Evolutionary conservation across 345 rosid genomes (phyloP).

Genomic region (Melaleuca quinquenervia): DNA sequence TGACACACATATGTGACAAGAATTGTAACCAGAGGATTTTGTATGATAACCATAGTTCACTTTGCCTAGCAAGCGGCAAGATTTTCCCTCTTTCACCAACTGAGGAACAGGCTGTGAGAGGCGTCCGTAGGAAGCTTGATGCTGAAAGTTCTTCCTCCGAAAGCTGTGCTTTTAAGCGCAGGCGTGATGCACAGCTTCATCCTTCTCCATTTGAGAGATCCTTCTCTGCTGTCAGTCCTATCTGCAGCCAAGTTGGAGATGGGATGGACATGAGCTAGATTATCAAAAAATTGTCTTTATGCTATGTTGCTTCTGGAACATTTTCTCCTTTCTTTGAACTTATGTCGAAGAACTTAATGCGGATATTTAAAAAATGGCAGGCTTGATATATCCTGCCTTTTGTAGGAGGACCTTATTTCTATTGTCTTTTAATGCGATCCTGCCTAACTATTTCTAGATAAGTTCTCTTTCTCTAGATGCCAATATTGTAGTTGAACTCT

Average conservation of each 20-base stretch:
- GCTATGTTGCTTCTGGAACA: background rate
- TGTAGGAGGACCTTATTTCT: conserved; percentile 44
- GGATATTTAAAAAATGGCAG: conserved; percentile 31
- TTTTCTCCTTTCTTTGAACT: conserved; percentile 20
- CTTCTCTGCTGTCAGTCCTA: conserved; percentile 75
- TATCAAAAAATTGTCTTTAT: background rate
- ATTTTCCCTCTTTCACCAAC: conserved; percentile 61
- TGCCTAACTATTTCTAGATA: conserved; percentile 16
- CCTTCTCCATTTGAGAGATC: conserved; percentile 97
- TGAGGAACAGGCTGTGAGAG: conserved; percentile 94
- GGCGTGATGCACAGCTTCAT: conserved; percentile 56
- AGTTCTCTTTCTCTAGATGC: background rate
- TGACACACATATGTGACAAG: conserved; percentile 98
- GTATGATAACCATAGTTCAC: conserved; percentile 88
- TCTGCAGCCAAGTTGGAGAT: conserved; percentile 91
- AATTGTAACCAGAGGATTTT: conserved; percentile 96
- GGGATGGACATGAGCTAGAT: conserved; percentile 95
- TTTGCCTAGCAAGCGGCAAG: conserved; percentile 83
- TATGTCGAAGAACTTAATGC: conserved; percentile 36
- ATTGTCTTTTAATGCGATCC: conserved; percentile 35
- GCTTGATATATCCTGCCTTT: conserved; percentile 20
- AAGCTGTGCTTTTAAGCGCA: conserved; percentile 76
- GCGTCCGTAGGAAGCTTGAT: conserved; percentile 93
- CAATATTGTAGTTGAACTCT: background rate
- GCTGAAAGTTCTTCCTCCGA: conserved; percentile 63